Conservation (phyloP, 1,284 basidiomycete genomes). For the Leccinum ponderosum region DNA sequence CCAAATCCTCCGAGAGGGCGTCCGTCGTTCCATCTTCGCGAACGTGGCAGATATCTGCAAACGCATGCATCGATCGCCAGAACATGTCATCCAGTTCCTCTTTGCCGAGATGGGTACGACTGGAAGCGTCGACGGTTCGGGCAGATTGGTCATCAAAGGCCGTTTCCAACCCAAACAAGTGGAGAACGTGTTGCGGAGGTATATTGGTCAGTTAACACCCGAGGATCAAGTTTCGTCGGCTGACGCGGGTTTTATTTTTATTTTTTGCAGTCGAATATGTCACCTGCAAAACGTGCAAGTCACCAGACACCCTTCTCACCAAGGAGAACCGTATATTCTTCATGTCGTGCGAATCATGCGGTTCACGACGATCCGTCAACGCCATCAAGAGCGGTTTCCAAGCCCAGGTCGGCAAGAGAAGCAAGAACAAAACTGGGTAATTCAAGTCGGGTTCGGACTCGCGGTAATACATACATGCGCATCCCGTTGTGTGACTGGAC, state of each 20-base stretch:
- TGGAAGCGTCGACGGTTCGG: conserved; percentile 91
- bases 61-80: conserved; percentile 98
- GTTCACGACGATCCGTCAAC: conserved; percentile 89
- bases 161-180: conserved; percentile 99
- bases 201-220: conserved; percentile 74
- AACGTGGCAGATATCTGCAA: conserved; percentile 98
- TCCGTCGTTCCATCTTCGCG: conserved; percentile 96
- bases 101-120: conserved; percentile 99
- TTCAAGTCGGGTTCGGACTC: not conserved
- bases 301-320: conserved; percentile 92
- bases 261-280: conserved; percentile 87
- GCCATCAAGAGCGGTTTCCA: conserved; percentile 99
- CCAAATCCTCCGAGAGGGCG: conserved; percentile 90
- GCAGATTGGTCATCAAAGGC: conserved; percentile 95
- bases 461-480: not conserved
- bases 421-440: conserved; percentile 51
- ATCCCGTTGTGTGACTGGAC: conserved; percentile 3
- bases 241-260: not conserved
- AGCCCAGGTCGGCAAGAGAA: conserved; percentile 90
- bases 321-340: conserved; percentile 99
- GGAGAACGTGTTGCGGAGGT: conserved; percentile 95
- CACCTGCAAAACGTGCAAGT: conserved; percentile 99
- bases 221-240: not conserved
- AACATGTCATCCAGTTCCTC: conserved; percentile 97
- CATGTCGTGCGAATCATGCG: conserved; percentile 96